Base-by-base conservation (phyloP, 2,329 filamentous ascomycete genomes). In the Aspergillus fructus region DNA sequence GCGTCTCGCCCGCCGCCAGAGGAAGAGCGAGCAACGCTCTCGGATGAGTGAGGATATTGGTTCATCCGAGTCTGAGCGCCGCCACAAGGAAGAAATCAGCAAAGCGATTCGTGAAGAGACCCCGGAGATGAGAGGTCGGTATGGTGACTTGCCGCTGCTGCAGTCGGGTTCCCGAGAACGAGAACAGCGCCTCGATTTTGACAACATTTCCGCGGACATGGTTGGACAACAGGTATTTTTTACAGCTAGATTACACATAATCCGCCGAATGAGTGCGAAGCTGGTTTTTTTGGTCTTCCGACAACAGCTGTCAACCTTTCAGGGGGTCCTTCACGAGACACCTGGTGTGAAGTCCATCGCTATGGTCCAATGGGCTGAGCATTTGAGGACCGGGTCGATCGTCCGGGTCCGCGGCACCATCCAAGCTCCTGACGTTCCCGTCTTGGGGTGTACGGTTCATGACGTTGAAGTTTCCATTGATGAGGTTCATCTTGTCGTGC, bases 321-420 rank as follows among this genome's bases (percentile, higher is more conserved):
- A 97, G 74, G 92, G 91, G 60, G 90, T 96, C 3, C 79, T 97
- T 41, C 79, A 85, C 21, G 77, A 80, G 59, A 79, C 83, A 63
- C 78, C 86, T 62, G 83, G 85, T 6, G 78, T 79, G 48, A 81
- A 89, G 11, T 88, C 89, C 1, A 82, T 86, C 57, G 83, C 89
- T 66, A 93, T 96, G 82, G 81, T 96, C 27, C 88, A 90, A 69
- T 96, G 91, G 89, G 90, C 90, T 3, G 90, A 96, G 74, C 90
- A 91, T 70, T 79, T 96, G 46, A 86, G 88, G 54, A 79, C 87
- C 5, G 93, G 96, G 70, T 89, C 87, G 7, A 83, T 96, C 50
- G 86, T 96, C 5, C 84, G 90, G 56, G 85, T 96, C 55, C 85
- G 83, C 52, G 93, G 91, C 58, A 83, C 83, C 2, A 76, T 96